Evolutionary conservation across 768 basidiomycete species (phyloP).

Genomic region (Galerina sulciceps): DNA sequence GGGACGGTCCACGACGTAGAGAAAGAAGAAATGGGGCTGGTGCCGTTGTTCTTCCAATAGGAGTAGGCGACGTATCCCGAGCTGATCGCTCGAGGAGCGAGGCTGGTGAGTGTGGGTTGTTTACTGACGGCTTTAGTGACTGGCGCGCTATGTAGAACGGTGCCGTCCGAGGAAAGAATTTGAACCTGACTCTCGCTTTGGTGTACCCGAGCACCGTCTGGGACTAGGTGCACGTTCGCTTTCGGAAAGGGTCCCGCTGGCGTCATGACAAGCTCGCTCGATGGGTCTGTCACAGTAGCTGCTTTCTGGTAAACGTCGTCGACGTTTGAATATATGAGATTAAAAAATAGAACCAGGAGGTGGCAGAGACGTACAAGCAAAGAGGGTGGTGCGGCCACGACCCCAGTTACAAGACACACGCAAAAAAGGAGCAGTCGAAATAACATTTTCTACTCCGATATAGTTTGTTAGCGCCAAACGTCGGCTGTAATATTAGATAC

Average conservation of each 20-base stretch:
- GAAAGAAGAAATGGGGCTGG: conserved; percentile 19
- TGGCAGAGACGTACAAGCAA: too few relatives aligned
- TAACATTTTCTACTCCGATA: too few relatives aligned
- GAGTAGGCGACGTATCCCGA: conserved; percentile 18
- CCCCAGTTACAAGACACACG: too few relatives aligned
- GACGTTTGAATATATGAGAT: too few relatives aligned
- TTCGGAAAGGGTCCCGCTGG: conserved; percentile 20
- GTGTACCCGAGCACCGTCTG: conserved; percentile 18
- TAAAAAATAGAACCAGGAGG: too few relatives aligned
- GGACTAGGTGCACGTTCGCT: conserved; percentile 18
- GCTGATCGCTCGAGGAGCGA: conserved; percentile 3
- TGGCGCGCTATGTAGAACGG: conserved; percentile 15
- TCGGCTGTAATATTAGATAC: too few relatives aligned
- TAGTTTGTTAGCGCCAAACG: too few relatives aligned
- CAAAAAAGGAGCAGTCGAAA: too few relatives aligned
- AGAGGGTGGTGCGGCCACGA: too few relatives aligned
- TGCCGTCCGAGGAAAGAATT: conserved; percentile 15
- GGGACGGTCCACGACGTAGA: conserved; percentile 26
- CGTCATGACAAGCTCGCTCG: conserved; percentile 13
- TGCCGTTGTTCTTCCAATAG: conserved; percentile 19
- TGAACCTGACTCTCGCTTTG: conserved; percentile 15
- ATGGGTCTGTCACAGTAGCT: background rate
- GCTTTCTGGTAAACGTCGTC: too few relatives aligned
- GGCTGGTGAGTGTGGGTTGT: background rate
- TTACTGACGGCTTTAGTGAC: background rate